Evolutionary conservation across 2,329 filamentous ascomycete species (phyloP), one percentile per base, ranked within the genome.

Genomic region (Pseudocercospora vitis): DNA sequence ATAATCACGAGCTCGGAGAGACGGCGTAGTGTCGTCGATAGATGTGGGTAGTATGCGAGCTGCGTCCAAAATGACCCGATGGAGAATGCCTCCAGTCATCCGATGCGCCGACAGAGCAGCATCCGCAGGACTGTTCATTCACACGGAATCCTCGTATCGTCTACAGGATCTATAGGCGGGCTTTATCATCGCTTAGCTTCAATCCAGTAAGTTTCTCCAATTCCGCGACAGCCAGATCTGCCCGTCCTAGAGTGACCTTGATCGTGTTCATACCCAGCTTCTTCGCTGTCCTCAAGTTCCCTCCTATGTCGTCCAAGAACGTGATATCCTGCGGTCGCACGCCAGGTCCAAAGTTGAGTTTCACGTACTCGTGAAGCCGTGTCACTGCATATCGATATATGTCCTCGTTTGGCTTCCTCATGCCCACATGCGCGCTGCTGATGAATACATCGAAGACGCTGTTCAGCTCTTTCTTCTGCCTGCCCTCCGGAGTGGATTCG

Each of bases 241-340:
- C 83, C 69, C 80, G 83, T 1, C 91, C 91, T 23, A 97, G 73
- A 7, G 81, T 76, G 1, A 97, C 94, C 73, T 92, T 96, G 60
- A 97, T 81, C 0, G 92, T 97, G 52, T 79, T 74, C 70, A 97
- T 86, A 0, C 92, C 92, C 18, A 84, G 75, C 45, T 79, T 79
- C 71, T 79, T 88, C 1, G 85, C 94, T 39, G 81, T 86, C 76
- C 91, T 94, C 53, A 97, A 71, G 69, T 99, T 99, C 72, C 91
- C 85, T 1, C 94, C 94, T 69, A 99, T 96, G 65, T 96, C 91
- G 69, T 96, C 94, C 46, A 96, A 73, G 69, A 99, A 99, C 3
- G 95, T 73, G 39, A 96, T 77, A 51, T 96, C 89, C 0, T 75
- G 74, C 0, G 86, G 74, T 52, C 74, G 70, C 7, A 95, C 76